Conservation (phyloP, 352 stramenopile genomes). For the Phytophthora citrophthora region DNA sequence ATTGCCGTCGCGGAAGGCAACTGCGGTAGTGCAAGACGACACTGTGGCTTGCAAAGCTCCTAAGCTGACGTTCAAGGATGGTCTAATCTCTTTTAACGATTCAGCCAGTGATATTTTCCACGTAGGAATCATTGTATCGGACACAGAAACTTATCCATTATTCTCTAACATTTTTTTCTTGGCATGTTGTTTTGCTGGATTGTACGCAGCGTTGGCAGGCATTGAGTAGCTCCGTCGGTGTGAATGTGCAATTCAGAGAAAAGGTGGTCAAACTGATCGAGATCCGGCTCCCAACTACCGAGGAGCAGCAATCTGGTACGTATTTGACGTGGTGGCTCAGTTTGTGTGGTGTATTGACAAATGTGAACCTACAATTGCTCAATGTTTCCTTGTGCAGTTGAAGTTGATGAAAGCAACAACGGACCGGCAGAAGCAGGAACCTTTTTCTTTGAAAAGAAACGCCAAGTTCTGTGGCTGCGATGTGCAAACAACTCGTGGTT, state of each 20-base stretch:
- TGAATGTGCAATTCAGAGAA: conserved; percentile 68
- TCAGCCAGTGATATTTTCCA: conserved; percentile 62
- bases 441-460: conserved; percentile 84
- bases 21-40: conserved; percentile 64
- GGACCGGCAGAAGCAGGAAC: conserved; percentile 27
- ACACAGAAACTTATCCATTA: neutral
- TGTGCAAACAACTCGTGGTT: conserved; percentile 65
- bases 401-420: conserved; percentile 25
- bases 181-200: neutral
- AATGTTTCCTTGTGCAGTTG: conserved; percentile 16
- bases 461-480: conserved; percentile 73
- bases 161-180: conserved; percentile 1
- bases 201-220: conserved; percentile 74
- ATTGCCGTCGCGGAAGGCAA: conserved; percentile 52
- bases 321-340: neutral
- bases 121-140: conserved; percentile 31
- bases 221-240: conserved; percentile 74
- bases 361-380: too few species aligned
- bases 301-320: conserved; percentile 53
- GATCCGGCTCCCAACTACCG: conserved; percentile 45
- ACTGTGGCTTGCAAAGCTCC: conserved; percentile 60
- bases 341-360: conserved; percentile 3
- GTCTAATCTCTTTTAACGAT: conserved; percentile 57
- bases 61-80: conserved; percentile 71
- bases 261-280: conserved; percentile 78